phyloP scores from a whole-genome alignment of 1,284 basidiomycete genomes.

The Irpex sp. region DNA sequence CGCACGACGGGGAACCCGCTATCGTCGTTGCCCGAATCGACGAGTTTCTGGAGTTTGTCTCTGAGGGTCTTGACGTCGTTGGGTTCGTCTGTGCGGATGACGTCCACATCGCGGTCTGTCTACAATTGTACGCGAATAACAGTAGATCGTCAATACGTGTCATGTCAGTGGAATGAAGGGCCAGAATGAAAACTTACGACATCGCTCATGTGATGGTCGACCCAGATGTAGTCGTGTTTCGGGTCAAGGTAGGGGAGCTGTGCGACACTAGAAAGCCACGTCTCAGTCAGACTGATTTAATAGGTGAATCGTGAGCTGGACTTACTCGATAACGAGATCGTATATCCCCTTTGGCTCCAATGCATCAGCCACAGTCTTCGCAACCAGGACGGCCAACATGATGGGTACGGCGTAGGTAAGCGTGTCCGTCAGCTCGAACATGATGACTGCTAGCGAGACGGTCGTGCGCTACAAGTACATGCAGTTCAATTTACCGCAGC shows the following conservation, averaged over 20 bases:
- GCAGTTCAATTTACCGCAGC: not conserved
- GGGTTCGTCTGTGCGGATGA: slow-evolving; percentile 59
- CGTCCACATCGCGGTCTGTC: slow-evolving; percentile 63
- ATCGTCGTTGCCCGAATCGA: slow-evolving; percentile 68
- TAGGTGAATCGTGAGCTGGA: not conserved
- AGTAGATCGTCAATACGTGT: not conserved
- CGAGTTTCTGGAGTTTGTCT: slow-evolving; percentile 60
- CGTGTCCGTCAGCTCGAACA: slow-evolving; percentile 68
- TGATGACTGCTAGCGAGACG: slow-evolving; percentile 93
- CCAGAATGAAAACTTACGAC: slow-evolving; percentile 42
- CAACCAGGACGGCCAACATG: slow-evolving; percentile 87
- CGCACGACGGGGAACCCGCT: slow-evolving; percentile 86
- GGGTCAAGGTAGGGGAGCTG: slow-evolving; percentile 89
- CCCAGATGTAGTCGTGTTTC: slow-evolving; percentile 89
- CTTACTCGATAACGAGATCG: slow-evolving; percentile 88
- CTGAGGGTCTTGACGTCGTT: slow-evolving; percentile 75
- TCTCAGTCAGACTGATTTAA: slow-evolving; percentile 12
- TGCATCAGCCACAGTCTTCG: slow-evolving; percentile 91
- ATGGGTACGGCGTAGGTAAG: slow-evolving; percentile 94
- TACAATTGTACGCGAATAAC: slow-evolving; percentile 21
- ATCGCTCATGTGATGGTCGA: slow-evolving; percentile 67
- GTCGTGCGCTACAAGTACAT: slow-evolving; percentile 61
- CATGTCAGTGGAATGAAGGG: not conserved
- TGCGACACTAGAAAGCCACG: slow-evolving; percentile 39
- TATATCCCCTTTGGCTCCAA: slow-evolving; percentile 95